Evolutionary conservation across 768 basidiomycete genomes (phyloP).

Genomic region (Flagelloscypha sp.): DNA sequence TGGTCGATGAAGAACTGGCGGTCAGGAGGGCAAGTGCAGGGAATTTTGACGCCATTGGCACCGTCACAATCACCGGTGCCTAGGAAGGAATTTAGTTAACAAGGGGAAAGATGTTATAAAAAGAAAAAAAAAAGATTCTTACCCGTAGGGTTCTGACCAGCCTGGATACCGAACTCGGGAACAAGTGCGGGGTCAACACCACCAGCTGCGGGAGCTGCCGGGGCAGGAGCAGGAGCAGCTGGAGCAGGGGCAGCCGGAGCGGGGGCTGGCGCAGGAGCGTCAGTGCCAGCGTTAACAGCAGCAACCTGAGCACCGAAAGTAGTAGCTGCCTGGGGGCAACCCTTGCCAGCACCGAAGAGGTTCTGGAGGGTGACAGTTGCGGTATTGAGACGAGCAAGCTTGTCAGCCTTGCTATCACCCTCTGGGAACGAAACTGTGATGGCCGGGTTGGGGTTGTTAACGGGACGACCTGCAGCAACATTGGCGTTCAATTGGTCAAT

Average conservation of each 20-base stretch:
- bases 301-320: constrained; percentile 42
- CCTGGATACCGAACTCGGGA: constrained; percentile 46
- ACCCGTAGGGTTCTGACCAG: constrained; percentile 56
- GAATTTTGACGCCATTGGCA: constrained; percentile 49
- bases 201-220: constrained; percentile 21
- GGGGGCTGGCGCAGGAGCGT: constrained; percentile 14
- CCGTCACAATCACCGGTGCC: constrained; percentile 71
- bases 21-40: constrained; percentile 60
- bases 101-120: too few relatives aligned
- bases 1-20: constrained; percentile 41
- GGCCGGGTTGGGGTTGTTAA: constrained; percentile 64
- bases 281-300: constrained; percentile 26
- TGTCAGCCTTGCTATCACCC: constrained; percentile 42
- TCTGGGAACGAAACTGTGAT: constrained; percentile 56
- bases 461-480: constrained; percentile 51
- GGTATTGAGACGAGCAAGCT: constrained; percentile 50
- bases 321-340: constrained; percentile 60
- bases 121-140: constrained; percentile 8
- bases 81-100: constrained; percentile 8
- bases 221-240: constrained; percentile 23
- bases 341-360: constrained; percentile 54
- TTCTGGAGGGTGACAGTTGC: constrained; percentile 68
- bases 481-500: constrained; percentile 45
- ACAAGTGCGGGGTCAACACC: constrained; percentile 47
- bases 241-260: constrained; percentile 13